These are phyloP conservation scores for Plasmodium gonderi DNA, from an alignment of 169 alveolate species.

Conservation along the genomic window DNA sequence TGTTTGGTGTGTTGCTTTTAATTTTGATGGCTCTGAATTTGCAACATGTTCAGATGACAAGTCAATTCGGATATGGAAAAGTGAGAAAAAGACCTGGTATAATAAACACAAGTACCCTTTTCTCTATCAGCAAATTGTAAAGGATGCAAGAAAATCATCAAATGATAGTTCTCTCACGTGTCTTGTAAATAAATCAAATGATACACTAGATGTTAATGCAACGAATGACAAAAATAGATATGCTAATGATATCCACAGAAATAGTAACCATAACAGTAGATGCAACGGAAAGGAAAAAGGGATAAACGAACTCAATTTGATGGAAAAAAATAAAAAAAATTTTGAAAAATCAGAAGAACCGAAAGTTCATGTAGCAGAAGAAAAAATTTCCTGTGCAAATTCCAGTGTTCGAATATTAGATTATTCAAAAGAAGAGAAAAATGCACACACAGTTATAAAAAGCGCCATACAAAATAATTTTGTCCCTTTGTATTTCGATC, in stretches of 20 bases:
- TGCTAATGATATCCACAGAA: neutral
- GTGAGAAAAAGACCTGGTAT: conserved; percentile 22
- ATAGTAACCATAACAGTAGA: neutral
- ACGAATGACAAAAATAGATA: neutral
- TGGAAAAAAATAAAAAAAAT: neutral
- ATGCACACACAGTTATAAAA: neutral
- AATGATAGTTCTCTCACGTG: neutral
- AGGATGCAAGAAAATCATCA: conserved; percentile 12
- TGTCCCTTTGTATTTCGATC: conserved; percentile 24
- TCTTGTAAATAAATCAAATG: neutral
- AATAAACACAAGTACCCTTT: conserved; percentile 49
- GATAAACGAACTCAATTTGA: neutral
- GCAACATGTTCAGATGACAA: conserved; percentile 83
- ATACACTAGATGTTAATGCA: neutral
- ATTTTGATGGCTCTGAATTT: conserved; percentile 77
- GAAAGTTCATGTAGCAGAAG: neutral
- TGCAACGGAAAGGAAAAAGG: neutral
- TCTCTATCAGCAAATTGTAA: conserved; percentile 38
- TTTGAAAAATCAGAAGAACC: neutral
- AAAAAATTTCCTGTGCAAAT: neutral
- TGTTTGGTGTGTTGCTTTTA: conserved; percentile 83
- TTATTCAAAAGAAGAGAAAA: neutral
- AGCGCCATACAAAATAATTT: conserved; percentile 9
- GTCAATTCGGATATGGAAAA: conserved; percentile 37
- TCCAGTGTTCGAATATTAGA: neutral